A percentile compares a stretch with the other conserved stretches of the same genome.
phyloP scores from a whole-genome alignment of 192 early-diverging fungal genomes.

The Coemansia sp. region DNA sequence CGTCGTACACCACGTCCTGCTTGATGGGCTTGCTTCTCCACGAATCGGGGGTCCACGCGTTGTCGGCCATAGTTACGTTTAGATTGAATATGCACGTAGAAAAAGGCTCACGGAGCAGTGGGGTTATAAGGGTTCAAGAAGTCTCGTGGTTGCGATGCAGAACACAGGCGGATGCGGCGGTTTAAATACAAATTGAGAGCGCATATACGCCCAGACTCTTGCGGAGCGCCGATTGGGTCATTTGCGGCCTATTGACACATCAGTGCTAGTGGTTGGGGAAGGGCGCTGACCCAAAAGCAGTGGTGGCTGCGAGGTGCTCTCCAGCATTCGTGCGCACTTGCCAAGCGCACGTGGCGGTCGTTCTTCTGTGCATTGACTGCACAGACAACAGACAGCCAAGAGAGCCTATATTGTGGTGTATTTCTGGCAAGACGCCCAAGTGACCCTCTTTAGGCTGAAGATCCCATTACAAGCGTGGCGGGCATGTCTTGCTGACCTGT shows the following conservation, averaged over 20 bases:
- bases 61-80: not conserved
- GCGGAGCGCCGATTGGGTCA: slow-evolving; percentile 8
- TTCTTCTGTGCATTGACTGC: not conserved
- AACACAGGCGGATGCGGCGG: not conserved
- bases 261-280: not conserved
- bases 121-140: not conserved
- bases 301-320: not conserved
- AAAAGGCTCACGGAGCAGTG: not conserved
- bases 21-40: slow-evolving; percentile 75
- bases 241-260: not conserved
- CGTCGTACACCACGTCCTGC: slow-evolving; percentile 88
- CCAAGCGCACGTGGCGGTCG: not conserved
- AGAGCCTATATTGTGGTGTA: too few species aligned
- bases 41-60: slow-evolving; percentile 64
- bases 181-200: not conserved
- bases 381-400: too few species aligned
- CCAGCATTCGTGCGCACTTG: not conserved
- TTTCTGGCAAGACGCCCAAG: too few species aligned
- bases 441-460: not conserved
- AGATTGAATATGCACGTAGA: not conserved
- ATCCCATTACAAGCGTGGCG: slow-evolving; percentile 19
- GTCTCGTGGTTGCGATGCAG: not conserved
- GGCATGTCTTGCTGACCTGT: not conserved
- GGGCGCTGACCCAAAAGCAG: not conserved
- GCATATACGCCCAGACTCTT: not conserved